These are phyloP conservation scores for Lonicera japonica DNA, from an alignment of 129 eudicot species.

Conservation along the genomic window DNA sequence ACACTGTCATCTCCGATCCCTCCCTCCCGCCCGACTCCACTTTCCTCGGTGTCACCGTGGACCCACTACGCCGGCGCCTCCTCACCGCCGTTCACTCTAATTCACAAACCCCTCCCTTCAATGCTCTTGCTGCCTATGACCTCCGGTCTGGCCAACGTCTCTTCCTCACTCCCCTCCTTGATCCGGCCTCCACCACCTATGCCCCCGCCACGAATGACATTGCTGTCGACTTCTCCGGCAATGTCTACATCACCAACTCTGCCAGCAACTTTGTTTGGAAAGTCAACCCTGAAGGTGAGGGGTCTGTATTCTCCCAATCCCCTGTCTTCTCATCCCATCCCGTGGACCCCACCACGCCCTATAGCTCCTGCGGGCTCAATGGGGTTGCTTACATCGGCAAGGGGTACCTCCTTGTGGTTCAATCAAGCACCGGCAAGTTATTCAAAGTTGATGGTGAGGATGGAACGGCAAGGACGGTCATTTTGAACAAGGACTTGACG, in stretches of 20 bases:
- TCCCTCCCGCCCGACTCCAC: slow-evolving; percentile 53
- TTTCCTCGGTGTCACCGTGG: slow-evolving; percentile 67
- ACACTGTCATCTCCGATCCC: slow-evolving; percentile 42
- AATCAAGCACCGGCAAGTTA: slow-evolving; percentile 66
- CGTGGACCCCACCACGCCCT: slow-evolving; percentile 24
- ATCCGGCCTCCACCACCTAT: slow-evolving; percentile 13
- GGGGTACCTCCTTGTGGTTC: slow-evolving; percentile 61
- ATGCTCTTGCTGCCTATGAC: slow-evolving; percentile 66
- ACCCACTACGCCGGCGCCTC: slow-evolving; percentile 38
- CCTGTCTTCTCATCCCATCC: slow-evolving; percentile 29
- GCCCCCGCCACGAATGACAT: slow-evolving; percentile 53
- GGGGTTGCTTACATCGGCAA: slow-evolving; percentile 52
- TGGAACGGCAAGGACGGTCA: slow-evolving; percentile 48
- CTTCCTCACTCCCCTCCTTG: slow-evolving; percentile 52
- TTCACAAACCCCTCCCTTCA: slow-evolving; percentile 29
- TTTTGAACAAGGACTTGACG: slow-evolving; percentile 39
- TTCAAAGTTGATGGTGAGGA: slow-evolving; percentile 56
- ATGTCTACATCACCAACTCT: slow-evolving; percentile 76
- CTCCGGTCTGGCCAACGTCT: slow-evolving; percentile 36
- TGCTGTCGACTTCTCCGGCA: slow-evolving; percentile 60
- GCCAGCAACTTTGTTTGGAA: slow-evolving; percentile 57
- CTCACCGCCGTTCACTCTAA: slow-evolving; percentile 47
- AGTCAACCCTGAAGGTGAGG: slow-evolving; percentile 46
- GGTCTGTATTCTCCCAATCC: slow-evolving; percentile 47
- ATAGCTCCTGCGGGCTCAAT: slow-evolving; percentile 52